These are phyloP conservation scores for Pseudocercospora musae DNA, from an alignment of 2,329 filamentous ascomycete species.

Conservation along the genomic window DNA sequence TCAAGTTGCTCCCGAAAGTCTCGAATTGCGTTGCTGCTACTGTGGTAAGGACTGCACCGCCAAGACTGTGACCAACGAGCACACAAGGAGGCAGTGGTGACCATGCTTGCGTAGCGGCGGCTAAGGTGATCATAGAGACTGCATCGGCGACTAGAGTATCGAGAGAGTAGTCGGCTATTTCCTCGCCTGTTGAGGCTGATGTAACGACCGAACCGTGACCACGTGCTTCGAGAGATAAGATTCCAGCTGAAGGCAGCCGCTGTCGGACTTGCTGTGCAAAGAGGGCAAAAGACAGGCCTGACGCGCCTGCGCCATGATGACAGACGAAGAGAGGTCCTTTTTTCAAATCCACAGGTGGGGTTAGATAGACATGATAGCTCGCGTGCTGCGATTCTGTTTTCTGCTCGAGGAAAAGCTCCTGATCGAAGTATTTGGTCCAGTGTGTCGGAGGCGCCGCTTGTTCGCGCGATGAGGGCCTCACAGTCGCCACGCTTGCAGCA, in stretches of 20 bases:
- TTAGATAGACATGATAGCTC: slow-evolving; percentile 82
- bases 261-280: slow-evolving; percentile 75
- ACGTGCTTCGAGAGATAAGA: slow-evolving; percentile 81
- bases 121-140: slow-evolving; percentile 62
- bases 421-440: slow-evolving; percentile 89
- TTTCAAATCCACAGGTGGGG: slow-evolving; percentile 60
- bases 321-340: slow-evolving; percentile 82
- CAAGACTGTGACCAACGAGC: slow-evolving; percentile 87
- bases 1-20: slow-evolving; percentile 60
- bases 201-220: slow-evolving; percentile 75
- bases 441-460: slow-evolving; percentile 61
- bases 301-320: slow-evolving; percentile 93
- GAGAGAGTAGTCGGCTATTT: slow-evolving; percentile 66
- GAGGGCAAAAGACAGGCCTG: slow-evolving; percentile 84
- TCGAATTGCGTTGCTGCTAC: slow-evolving; percentile 56
- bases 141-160: slow-evolving; percentile 71
- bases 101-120: slow-evolving; percentile 70
- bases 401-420: slow-evolving; percentile 71
- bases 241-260: slow-evolving; percentile 72
- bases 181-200: slow-evolving; percentile 34
- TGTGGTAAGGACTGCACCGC: slow-evolving; percentile 85
- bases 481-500: slow-evolving; percentile 69
- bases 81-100: slow-evolving; percentile 67
- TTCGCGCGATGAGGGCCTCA: slow-evolving; percentile 34
- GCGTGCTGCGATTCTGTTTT: slow-evolving; percentile 47